phyloP scores from a whole-genome alignment of 495 filamentous ascomycete species.

The Aspergillus bridgeri region DNA sequence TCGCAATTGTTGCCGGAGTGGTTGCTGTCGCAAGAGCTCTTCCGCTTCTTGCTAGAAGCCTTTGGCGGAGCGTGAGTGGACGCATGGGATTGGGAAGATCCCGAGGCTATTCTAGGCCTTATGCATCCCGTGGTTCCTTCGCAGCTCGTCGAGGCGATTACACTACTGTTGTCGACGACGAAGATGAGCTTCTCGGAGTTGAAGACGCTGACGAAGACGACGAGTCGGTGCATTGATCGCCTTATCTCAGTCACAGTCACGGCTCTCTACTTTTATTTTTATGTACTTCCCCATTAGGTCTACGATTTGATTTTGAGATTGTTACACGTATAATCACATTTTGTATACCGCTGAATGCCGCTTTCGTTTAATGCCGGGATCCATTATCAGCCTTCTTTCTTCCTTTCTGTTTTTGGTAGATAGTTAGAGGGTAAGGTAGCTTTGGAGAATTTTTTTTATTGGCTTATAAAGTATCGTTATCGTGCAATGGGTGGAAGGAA shows the following conservation, averaged over 20 bases:
- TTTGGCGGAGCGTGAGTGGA: conserved; percentile 62
- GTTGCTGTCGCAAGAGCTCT: conserved; percentile 72
- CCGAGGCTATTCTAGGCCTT: conserved; percentile 56
- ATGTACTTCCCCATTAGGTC: background rate
- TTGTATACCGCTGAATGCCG: conserved; percentile 8
- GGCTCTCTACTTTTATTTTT: background rate
- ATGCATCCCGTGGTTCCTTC: conserved; percentile 81
- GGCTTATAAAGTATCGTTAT: too few species aligned
- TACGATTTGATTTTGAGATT: conserved; percentile 23
- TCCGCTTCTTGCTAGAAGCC: conserved; percentile 62
- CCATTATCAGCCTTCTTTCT: background rate
- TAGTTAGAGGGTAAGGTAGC: background rate
- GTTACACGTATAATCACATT: conserved; percentile 22
- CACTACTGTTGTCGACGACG: conserved; percentile 81
- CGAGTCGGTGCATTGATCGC: conserved; percentile 73
- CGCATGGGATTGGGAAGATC: conserved; percentile 30
- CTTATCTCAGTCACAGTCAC: background rate
- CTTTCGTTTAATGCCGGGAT: too few species aligned
- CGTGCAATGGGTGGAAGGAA: too few species aligned
- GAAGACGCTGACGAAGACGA: conserved; percentile 84
- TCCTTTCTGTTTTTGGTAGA: conserved; percentile 1
- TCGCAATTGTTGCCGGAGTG: conserved; percentile 71
- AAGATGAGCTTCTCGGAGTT: conserved; percentile 86
- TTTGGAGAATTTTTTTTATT: too few species aligned
- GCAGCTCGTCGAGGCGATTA: conserved; percentile 82